Evolutionary conservation across 2,329 filamentous ascomycete species (phyloP).

Genomic region (Cryphonectria nitschkei): DNA sequence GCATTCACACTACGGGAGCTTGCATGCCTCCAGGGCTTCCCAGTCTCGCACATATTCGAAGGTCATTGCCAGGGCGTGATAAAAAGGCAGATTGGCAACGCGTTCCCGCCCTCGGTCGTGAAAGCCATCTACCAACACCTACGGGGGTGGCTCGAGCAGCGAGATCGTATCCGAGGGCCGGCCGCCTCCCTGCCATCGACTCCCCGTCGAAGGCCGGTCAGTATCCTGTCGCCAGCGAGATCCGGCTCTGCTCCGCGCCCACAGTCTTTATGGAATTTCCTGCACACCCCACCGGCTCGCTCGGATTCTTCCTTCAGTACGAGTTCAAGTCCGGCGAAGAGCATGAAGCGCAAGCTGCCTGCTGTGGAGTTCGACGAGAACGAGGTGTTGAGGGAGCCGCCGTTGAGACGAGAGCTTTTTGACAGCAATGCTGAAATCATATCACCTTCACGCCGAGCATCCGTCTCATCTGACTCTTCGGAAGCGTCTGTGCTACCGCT

Average conservation of each 20-base stretch:
- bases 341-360: neutral
- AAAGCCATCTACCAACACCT: constrained; percentile 53
- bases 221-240: neutral
- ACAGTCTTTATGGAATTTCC: neutral
- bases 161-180: constrained; percentile 42
- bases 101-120: constrained; percentile 68
- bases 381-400: neutral
- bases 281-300: neutral
- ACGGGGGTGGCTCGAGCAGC: constrained; percentile 47
- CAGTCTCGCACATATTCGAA: constrained; percentile 60
- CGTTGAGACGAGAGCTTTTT: neutral
- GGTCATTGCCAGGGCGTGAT: constrained; percentile 39
- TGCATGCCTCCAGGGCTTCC: constrained; percentile 74
- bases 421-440: neutral
- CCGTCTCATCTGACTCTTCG: neutral
- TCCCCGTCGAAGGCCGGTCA: neutral
- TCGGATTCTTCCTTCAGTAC: constrained; percentile 8
- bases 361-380: neutral
- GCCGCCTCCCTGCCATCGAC: neutral
- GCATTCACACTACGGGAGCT: constrained; percentile 69
- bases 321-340: neutral
- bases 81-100: constrained; percentile 75
- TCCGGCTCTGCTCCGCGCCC: neutral
- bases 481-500: neutral
- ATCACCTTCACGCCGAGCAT: neutral